These are phyloP conservation scores for Boletus edulis DNA, from an alignment of 768 basidiomycete genomes.

Conservation along the genomic window DNA sequence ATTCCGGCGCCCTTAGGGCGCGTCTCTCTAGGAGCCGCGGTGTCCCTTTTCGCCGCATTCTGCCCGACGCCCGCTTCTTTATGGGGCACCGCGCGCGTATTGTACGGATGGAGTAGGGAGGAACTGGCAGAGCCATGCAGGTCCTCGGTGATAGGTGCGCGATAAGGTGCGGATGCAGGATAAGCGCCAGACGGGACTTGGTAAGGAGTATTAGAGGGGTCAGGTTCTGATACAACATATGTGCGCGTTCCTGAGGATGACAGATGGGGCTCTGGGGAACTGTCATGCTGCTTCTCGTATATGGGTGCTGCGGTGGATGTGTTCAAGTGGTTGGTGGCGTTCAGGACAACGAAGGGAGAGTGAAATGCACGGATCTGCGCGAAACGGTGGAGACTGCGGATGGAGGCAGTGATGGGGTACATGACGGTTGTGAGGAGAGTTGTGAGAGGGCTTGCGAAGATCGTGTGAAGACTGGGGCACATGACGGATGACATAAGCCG, in stretches of 20 bases:
- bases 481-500: conserved; percentile 27
- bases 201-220: conserved; percentile 58
- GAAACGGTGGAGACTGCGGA: background rate
- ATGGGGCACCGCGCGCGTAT: conserved; percentile 38
- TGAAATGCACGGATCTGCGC: conserved; percentile 54
- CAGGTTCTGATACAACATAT: conserved; percentile 74
- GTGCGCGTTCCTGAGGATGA: conserved; percentile 51
- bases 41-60: conserved; percentile 45
- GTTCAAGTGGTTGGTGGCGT: conserved; percentile 35
- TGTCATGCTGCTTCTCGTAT: conserved; percentile 65
- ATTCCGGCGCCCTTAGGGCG: conserved; percentile 14
- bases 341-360: conserved; percentile 59
- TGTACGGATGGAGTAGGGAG: conserved; percentile 39
- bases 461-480: conserved; percentile 26
- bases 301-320: conserved; percentile 29
- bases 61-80: conserved; percentile 45
- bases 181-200: conserved; percentile 73
- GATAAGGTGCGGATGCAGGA: conserved; percentile 47
- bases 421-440: conserved; percentile 21
- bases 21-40: conserved; percentile 45
- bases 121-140: conserved; percentile 45
- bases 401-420: conserved; percentile 9
- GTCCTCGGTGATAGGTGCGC: conserved; percentile 36
- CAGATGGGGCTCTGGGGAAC: conserved; percentile 45
- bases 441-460: background rate